phyloP scores from a whole-genome alignment of 1,284 basidiomycete genomes.

The Fereydounia khargensis region DNA sequence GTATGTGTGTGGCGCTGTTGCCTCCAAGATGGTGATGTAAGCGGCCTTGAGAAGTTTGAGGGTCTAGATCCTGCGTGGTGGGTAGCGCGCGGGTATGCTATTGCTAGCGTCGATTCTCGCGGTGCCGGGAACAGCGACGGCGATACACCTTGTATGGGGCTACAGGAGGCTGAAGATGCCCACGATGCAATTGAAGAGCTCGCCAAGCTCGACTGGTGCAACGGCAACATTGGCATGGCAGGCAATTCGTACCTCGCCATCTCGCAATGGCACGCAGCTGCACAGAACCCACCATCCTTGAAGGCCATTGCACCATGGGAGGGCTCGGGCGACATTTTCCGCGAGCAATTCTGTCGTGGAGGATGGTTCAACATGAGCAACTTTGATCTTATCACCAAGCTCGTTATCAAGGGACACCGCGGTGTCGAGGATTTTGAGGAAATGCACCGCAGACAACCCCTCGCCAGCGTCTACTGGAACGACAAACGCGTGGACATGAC shows the following conservation, averaged over 20 bases:
- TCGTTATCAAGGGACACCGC: slow-evolving; percentile 27
- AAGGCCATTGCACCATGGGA: slow-evolving; percentile 50
- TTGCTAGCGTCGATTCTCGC: slow-evolving; percentile 39
- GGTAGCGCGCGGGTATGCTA: slow-evolving; percentile 38
- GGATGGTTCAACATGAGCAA: slow-evolving; percentile 27
- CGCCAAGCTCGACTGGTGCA: slow-evolving; percentile 28
- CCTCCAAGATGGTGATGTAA: slow-evolving; percentile 15
- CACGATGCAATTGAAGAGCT: slow-evolving; percentile 34
- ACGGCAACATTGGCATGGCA: slow-evolving; percentile 28
- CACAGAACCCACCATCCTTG: slow-evolving; percentile 37
- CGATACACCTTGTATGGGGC: slow-evolving; percentile 3
- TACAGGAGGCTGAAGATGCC: slow-evolving; percentile 27
- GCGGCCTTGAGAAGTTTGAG: slow-evolving; percentile 44
- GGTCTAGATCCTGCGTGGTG: slow-evolving; percentile 51
- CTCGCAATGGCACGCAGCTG: slow-evolving; percentile 37
- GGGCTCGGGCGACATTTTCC: slow-evolving; percentile 26
- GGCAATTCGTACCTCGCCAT: slow-evolving; percentile 47
- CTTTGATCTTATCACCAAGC: slow-evolving; percentile 32
- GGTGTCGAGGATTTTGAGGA: slow-evolving; percentile 25
- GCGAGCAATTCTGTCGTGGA: slow-evolving; percentile 29
- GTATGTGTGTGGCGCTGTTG: no score
- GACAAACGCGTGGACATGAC: slow-evolving; percentile 36
- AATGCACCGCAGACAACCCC: slow-evolving; percentile 11
- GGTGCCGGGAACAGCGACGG: slow-evolving; percentile 32
- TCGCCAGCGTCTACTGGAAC: slow-evolving; percentile 24